Evolutionary conservation across 2,329 filamentous ascomycete genomes (phyloP).

Genomic region (Xylariales sp.): DNA sequence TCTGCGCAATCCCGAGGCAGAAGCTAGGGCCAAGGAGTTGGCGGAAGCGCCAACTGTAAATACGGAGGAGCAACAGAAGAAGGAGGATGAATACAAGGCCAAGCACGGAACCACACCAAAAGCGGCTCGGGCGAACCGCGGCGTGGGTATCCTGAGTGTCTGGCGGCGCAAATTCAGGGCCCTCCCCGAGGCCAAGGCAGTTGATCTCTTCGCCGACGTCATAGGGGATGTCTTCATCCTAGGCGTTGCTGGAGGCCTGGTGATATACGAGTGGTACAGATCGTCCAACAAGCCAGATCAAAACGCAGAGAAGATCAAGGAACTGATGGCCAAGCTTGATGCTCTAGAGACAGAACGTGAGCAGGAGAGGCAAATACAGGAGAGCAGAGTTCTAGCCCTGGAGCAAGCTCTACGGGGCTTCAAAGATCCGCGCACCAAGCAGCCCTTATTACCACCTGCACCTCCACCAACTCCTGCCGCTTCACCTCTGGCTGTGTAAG

Average conservation of each 20-base stretch:
- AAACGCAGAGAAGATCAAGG: conserved; percentile 49
- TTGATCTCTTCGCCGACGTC: conserved; percentile 64
- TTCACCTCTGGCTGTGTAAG: conserved; percentile 6
- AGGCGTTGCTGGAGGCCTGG: conserved; percentile 49
- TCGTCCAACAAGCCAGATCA: conserved; percentile 56
- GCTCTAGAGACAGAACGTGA: conserved; percentile 48
- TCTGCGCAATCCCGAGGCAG: conserved; percentile 52
- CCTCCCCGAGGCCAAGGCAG: conserved; percentile 60
- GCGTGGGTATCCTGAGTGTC: conserved; percentile 40
- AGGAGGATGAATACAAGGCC: conserved; percentile 45
- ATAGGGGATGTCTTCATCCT: conserved; percentile 61
- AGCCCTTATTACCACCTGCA: conserved; percentile 41
- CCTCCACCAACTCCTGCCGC: conserved; percentile 20
- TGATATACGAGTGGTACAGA: conserved; percentile 60
- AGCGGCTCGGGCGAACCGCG: conserved; percentile 18
- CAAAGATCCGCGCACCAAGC: conserved; percentile 53
- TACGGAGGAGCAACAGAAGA: conserved; percentile 55
- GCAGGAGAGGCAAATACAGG: conserved; percentile 40
- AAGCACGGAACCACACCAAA: conserved; percentile 34
- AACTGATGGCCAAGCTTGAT: conserved; percentile 43
- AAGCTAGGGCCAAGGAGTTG: conserved; percentile 55
- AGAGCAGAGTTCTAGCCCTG: conserved; percentile 43
- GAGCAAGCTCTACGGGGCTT: conserved; percentile 48
- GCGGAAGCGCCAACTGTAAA: conserved; percentile 62
- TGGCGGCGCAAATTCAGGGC: conserved; percentile 60